Conservation (phyloP, 2,329 filamentous ascomycete genomes). For the Metarhizium sp. region DNA sequence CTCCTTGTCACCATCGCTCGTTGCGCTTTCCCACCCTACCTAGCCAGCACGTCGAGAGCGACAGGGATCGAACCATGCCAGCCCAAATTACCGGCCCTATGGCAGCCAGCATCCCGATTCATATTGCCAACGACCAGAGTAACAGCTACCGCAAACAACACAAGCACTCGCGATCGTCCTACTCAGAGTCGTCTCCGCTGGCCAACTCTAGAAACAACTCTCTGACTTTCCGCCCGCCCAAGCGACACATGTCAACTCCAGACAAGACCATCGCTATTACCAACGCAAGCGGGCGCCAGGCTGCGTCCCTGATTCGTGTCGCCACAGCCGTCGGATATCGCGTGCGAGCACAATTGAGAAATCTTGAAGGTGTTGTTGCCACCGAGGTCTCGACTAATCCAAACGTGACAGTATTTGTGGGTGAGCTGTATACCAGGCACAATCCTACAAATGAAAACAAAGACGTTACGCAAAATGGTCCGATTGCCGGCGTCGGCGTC, state of each 20-base stretch:
- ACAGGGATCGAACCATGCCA: conserved; percentile 21
- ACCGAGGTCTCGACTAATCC: conserved; percentile 74
- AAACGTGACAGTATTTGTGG: conserved; percentile 59
- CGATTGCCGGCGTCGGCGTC: conserved; percentile 54
- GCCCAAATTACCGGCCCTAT: conserved; percentile 29
- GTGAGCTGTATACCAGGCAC: conserved; percentile 52
- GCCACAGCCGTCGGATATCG: conserved; percentile 88
- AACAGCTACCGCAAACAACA: conserved; percentile 34
- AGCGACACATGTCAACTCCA: conserved; percentile 48
- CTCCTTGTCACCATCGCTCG: neutral
- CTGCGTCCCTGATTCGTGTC: conserved; percentile 88
- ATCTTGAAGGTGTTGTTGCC: conserved; percentile 77
- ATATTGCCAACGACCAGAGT: conserved; percentile 25
- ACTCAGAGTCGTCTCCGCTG: conserved; percentile 50
- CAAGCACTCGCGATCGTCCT: conserved; percentile 53
- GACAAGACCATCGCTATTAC: conserved; percentile 86
- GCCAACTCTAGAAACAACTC: conserved; percentile 48
- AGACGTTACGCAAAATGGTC: conserved; percentile 60
- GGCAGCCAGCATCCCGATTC: conserved; percentile 28
- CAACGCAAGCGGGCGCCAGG: conserved; percentile 92
- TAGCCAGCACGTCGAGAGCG: neutral
- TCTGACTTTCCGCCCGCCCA: conserved; percentile 49
- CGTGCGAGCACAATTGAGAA: conserved; percentile 85
- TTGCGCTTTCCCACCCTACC: neutral
- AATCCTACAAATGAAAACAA: conserved; percentile 39